Evolutionary conservation across 441 rosid species (phyloP), one percentile per base, ranked within the genome.

Genomic region (Macaranga tanarius): DNA sequence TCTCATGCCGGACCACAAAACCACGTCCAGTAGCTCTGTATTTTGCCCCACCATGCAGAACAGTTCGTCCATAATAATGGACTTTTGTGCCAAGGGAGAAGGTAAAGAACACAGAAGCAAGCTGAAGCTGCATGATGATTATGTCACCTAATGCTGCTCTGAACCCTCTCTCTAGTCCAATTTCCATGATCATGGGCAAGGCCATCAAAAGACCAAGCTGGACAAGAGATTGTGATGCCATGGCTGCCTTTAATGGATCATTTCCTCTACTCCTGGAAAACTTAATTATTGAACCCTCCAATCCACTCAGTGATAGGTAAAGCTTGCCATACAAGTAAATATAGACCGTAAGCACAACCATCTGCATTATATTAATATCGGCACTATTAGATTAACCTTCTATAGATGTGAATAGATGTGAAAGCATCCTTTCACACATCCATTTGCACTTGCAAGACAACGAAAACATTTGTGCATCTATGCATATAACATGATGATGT

Each of bases 11-110:
- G 34, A 94, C 97, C 56, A 94, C 97, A 68, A 94, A 94, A 15
- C 99, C 97, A 83, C 99, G 95, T 6, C 97, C 97, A n/a, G 97
- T 94, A 78, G 99, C 97, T 85, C 96, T 84, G 84, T 94, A 94
- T 73, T 89, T 92, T 71, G 97, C 95, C 63, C 97, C 99, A 22
- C 99, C 99, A 65, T 92, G 99, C 75, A 94, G 85, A 79, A 92
- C 79, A 62, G 99, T 90, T 62, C 99, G 86, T 60, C 97, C 97
- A 73, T 67, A 94, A 83, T 94, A 92, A 75, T 92, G 99, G 56
- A 76, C 86, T 79, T 89, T 92, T 72, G 99, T 95, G 62, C 99
- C 99, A 5, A 95, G 94, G 19, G 99, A 92, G 84, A 95, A 95
- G 47, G 99, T 95, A 77, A 95, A 95, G 86, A 95, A 95, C 58